Base-by-base conservation (phyloP, 2,329 filamentous ascomycete species). In the Neophaeococcomyces mojaviensis region DNA sequence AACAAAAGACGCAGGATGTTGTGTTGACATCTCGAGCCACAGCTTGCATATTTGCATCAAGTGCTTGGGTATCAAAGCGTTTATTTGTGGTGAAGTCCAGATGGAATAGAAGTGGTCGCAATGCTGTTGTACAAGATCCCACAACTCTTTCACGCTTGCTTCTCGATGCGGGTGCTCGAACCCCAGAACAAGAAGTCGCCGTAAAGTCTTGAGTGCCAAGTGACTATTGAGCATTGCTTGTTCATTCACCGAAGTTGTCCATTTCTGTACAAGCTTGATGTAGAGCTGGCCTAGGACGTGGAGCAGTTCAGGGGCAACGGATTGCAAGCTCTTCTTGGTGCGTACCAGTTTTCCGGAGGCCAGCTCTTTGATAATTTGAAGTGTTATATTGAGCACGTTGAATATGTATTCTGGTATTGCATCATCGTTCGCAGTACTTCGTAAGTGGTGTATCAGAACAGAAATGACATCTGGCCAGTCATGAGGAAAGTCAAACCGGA, bases 301-400 rank as follows among this genome's bases (percentile, higher is more conserved):
- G n/a, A 95, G 78, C 18, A 96, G 78, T 61, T 95, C 88, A 0
- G 89, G 87, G 0, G 88, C 81, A 24, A 86, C 76, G 1, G 81
- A 79, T 55, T 94, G 85, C 13, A 98, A 70, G 31, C 81, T 84
- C 1, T 82, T 81, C 58, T 89, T 81, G 0, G 84, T 88, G 53
- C 78, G 79, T 46, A 81, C 76, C 39, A 97, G 66, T 35, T 88
- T 77, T 2, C 85, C 89, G 0, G 86, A 89, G 1, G 86, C 82
- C 4, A 97, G 71, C 63, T 97, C 92, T 67, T 97, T 98, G 59
- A 94, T 81, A 22, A 95, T 81, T 39, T 90, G 84, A 12, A 97
- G 72, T 9, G 96, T 71, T 19, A 56, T 53, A 18, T 47, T 52
- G 35, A 58, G 49, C 28, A 55, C 46, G 37, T 56, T 56, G 18